phyloP scores from a whole-genome alignment of 768 basidiomycete species.

The Amanita fuliginea region DNA sequence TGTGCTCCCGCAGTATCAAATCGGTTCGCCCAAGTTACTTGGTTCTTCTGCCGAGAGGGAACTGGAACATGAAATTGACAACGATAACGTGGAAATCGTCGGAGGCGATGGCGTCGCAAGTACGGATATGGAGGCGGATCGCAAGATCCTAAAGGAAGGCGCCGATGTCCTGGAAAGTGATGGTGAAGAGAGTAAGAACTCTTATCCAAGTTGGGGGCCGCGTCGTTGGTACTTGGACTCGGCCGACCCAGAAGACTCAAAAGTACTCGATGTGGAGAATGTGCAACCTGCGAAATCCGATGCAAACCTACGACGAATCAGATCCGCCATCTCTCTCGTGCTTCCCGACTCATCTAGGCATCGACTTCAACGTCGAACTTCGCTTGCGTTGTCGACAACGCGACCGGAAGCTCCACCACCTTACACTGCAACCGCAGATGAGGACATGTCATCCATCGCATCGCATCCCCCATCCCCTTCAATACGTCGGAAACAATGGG shows the following conservation, averaged over 20 bases:
- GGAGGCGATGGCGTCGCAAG: conserved; percentile 63
- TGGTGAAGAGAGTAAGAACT: conserved; percentile 23
- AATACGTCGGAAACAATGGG: conserved; percentile 27
- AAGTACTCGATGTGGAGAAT: conserved; percentile 6
- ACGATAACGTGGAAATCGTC: conserved; percentile 54
- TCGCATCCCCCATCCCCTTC: conserved; percentile 35
- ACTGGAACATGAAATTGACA: conserved; percentile 63
- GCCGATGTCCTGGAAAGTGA: conserved; percentile 16
- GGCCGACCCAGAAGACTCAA: conserved; percentile 11
- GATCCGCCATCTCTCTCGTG: conserved; percentile 23
- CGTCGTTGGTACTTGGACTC: conserved; percentile 17
- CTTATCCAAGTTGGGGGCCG: conserved; percentile 44
- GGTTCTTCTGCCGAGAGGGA: conserved; percentile 43
- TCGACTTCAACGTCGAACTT: conserved; percentile 9
- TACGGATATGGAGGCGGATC: conserved; percentile 26
- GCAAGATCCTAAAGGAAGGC: conserved; percentile 22
- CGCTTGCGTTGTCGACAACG: conserved; percentile 4
- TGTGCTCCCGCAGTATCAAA: conserved; percentile 43
- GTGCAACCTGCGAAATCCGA: neutral
- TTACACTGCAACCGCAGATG: conserved; percentile 11
- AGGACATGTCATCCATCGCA: conserved; percentile 24
- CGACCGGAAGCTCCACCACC: neutral
- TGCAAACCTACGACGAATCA: conserved; percentile 19
- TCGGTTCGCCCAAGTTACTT: conserved; percentile 38
- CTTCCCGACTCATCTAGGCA: conserved; percentile 11